phyloP scores from a whole-genome alignment of 306 rosid species.

The Mimosa bimucronata region DNA sequence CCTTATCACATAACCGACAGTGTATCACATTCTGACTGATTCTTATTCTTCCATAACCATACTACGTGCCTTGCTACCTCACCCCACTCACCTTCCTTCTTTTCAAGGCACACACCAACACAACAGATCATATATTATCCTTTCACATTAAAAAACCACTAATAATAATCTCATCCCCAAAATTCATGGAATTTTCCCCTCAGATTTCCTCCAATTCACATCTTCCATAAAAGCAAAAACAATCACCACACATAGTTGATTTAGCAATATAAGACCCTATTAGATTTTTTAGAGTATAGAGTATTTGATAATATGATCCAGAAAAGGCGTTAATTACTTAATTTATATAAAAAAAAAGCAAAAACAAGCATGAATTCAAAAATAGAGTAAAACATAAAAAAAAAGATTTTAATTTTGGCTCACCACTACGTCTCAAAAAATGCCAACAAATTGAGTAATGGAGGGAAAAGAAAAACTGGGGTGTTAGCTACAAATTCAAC shows the following conservation, averaged over 20 bases:
- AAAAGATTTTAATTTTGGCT: constrained; percentile 39
- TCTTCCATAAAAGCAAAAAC: background rate
- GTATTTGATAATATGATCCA: too few species aligned
- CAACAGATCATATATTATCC: background rate
- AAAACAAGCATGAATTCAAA: constrained; percentile 21
- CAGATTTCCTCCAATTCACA: constrained; percentile 15
- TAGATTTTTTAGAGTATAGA: too few species aligned
- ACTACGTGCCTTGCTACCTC: constrained; percentile 10
- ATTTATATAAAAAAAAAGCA: background rate
- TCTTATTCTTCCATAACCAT: constrained; percentile 59
- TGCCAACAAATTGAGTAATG: background rate
- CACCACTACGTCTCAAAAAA: constrained; percentile 40
- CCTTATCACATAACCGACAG: constrained; percentile 23
- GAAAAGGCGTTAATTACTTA: too few species aligned
- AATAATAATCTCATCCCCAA: background rate
- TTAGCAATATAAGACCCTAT: too few species aligned
- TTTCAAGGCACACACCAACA: constrained; percentile 44
- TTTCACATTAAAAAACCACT: background rate
- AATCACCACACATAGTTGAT: too few species aligned
- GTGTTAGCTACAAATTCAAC: constrained; percentile 33
- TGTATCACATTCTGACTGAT: constrained; percentile 42
- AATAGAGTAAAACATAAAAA: constrained; percentile 2
- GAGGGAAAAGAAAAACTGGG: constrained; percentile 10
- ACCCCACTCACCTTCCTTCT: constrained; percentile 31
- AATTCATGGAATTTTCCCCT: constrained; percentile 3